Evolutionary conservation across 768 basidiomycete species (phyloP).

Genomic region (Boletus rubescentipes): DNA sequence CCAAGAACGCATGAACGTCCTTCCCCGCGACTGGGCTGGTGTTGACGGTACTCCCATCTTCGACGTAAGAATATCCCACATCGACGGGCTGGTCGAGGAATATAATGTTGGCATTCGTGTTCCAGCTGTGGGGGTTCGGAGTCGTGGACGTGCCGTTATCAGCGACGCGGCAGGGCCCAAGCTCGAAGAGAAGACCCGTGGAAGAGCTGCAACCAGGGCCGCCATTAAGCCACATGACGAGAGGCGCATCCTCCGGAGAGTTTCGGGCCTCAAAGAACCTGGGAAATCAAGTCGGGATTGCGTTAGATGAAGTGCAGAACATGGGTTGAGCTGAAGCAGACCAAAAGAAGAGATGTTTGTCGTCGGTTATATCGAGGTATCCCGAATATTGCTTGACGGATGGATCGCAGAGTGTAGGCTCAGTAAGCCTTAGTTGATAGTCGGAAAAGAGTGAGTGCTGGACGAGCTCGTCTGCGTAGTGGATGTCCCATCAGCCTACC

Average conservation of each 20-base stretch:
- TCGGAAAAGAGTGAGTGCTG: constrained; percentile 50
- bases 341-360: constrained; percentile 90
- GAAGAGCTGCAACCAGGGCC: constrained; percentile 72
- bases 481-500: constrained; percentile 1
- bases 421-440: constrained; percentile 60
- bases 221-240: constrained; percentile 90
- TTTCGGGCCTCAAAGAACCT: constrained; percentile 90
- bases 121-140: constrained; percentile 85
- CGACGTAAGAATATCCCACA: constrained; percentile 87
- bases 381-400: constrained; percentile 75
- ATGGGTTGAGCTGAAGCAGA: constrained; percentile 29
- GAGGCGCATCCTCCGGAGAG: constrained; percentile 72
- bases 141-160: constrained; percentile 70
- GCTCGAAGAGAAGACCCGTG: constrained; percentile 87
- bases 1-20: constrained; percentile 85
- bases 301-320: neutral
- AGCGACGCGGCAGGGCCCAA: constrained; percentile 81
- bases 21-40: constrained; percentile 83
- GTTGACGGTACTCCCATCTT: constrained; percentile 70
- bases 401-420: constrained; percentile 75
- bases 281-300: neutral
- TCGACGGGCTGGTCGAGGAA: constrained; percentile 77
- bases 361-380: constrained; percentile 77
- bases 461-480: constrained; percentile 56
- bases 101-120: constrained; percentile 58